These are phyloP conservation scores for Coffea eugenioides DNA, from an alignment of 257 asterid species.

Conservation along the genomic window DNA sequence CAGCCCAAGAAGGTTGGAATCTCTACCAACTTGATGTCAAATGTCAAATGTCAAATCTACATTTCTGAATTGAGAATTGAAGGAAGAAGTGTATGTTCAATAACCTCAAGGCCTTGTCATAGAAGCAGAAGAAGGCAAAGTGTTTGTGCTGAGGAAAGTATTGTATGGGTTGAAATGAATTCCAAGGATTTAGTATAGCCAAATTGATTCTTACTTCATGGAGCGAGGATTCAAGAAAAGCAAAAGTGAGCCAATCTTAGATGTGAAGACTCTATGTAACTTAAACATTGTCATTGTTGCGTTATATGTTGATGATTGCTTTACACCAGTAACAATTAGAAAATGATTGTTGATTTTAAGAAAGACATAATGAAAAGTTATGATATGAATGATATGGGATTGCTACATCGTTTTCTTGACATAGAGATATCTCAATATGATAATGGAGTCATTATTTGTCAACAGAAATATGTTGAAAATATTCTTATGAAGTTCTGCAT, in stretches of 20 bases:
- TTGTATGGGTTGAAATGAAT: neutral
- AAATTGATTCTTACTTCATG: too few relatives aligned
- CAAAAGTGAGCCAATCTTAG: too few relatives aligned
- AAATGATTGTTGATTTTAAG: neutral
- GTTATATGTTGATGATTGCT: conserved; percentile 8
- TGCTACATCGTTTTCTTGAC: conserved; percentile 7
- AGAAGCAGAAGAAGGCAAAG: neutral
- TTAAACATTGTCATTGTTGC: neutral
- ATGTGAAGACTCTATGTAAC: too few relatives aligned
- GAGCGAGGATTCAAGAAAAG: too few relatives aligned
- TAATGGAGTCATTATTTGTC: conserved; percentile 2
- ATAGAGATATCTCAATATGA: neutral
- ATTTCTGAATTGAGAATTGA: too few relatives aligned
- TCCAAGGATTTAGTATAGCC: too few relatives aligned
- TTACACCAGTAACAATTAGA: neutral
- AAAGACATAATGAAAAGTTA: conserved; percentile 6
- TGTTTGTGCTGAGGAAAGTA: neutral
- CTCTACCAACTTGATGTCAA: too few relatives aligned
- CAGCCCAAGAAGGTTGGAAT: too few relatives aligned
- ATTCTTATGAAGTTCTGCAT: neutral
- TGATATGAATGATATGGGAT: conserved; percentile 8
- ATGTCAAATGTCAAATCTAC: too few relatives aligned
- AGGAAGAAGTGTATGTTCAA: too few relatives aligned
- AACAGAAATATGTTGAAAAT: conserved; percentile 12
- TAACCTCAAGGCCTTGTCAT: neutral